These are phyloP conservation scores for Aspergillus floridensis DNA, from an alignment of 2,329 filamentous ascomycete genomes.

Conservation along the genomic window DNA sequence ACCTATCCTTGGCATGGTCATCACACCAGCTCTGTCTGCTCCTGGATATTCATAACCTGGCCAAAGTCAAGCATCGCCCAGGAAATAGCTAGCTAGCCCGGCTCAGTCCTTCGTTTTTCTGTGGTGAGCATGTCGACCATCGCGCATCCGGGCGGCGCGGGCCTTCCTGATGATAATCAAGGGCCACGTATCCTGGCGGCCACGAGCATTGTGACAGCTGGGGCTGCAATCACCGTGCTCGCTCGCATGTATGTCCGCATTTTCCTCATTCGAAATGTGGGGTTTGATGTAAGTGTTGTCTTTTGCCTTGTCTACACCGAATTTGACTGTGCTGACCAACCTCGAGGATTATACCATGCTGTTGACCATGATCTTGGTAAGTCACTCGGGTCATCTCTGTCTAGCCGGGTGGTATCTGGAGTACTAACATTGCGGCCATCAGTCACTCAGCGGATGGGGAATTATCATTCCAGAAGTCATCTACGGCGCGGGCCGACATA, in stretches of 20 bases:
- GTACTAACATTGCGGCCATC: neutral
- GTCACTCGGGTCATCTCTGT: no score
- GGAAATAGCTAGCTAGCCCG: neutral
- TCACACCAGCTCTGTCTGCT: neutral
- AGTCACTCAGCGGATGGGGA: conserved; percentile 40
- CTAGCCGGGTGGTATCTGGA: no score
- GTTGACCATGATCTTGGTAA: conserved; percentile 19
- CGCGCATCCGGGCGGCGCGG: conserved; percentile 7
- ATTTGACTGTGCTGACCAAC: neutral
- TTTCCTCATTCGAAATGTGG: conserved; percentile 20
- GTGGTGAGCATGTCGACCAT: conserved; percentile 9
- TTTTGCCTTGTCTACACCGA: neutral
- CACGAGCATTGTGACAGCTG: conserved; percentile 12
- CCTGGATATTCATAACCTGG: neutral
- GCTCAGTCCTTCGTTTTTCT: neutral
- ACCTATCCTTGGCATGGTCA: neutral
- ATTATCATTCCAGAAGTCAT: conserved; percentile 43
- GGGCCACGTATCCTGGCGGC: conserved; percentile 13
- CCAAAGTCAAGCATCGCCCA: neutral
- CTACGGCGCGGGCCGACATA: conserved; percentile 49
- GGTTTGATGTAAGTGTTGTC: conserved; percentile 15
- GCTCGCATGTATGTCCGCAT: conserved; percentile 24
- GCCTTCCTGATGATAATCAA: conserved; percentile 14
- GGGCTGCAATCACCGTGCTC: conserved; percentile 15
- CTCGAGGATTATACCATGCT: conserved; percentile 19